Evolutionary conservation across 2,329 filamentous ascomycete genomes (phyloP), one percentile per base, ranked within the genome.

Genomic region (Septoria linicola): DNA sequence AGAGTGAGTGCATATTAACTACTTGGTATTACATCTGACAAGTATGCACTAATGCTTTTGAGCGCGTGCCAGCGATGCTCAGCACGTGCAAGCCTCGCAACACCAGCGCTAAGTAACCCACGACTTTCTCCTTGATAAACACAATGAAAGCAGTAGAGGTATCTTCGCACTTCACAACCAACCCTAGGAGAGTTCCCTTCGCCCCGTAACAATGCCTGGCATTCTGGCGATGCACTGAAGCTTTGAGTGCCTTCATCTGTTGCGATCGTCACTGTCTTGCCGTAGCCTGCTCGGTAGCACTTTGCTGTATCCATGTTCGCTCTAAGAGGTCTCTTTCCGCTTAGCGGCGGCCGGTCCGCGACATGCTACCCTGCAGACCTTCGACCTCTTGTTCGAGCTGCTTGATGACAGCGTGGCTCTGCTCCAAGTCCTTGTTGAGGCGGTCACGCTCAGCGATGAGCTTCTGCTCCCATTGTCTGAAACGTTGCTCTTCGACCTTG

Each of bases 391-490:
- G 79, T 77, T 99, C 93, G 65, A 95, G 80, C 72, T 87, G 83
- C 81, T 93, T 93, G 81, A 93, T 95, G 51, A 76, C 72, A 49
- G 93, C 92, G 69, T 99, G 95, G 63, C 92, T 97, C 74, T 89
- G 88, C 79, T 99, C 93, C 73, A 99, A 83, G 70, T 99, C 93
- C 84, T 99, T 99, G 85, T 99, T 99, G 77, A 99, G 84, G 66
- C 93, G 89, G 74, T 99, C 95, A 74, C 93, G 87, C 83, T 99
- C 93, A 59, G 89, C 85, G 68, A 99, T 99, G 73, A 99, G 88
- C 83, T 97, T 97, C 84, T 99, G 93, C 79, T 99, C 93, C 93
- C 93, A 99, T 77, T 95, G 88, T 75, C 95, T 85, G 85, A 99
- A 99, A 62, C 93, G 85, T 79, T 96, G 90, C 78, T 99, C 93